phyloP scores from a whole-genome alignment of 2,329 filamentous ascomycete genomes.

The Alternaria triticimaculans region DNA sequence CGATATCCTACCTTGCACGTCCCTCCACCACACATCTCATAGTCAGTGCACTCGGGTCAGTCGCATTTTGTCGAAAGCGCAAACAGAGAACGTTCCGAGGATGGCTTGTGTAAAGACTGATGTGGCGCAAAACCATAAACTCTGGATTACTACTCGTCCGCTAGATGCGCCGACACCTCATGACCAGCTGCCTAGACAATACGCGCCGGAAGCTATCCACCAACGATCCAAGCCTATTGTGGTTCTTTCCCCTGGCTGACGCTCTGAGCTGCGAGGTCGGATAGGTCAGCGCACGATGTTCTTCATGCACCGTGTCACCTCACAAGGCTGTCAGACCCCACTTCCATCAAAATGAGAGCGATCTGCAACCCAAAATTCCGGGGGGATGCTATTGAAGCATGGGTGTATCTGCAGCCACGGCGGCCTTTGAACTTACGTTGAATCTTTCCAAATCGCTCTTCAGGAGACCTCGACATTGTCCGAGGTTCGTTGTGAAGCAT shows the following conservation, averaged over 20 bases:
- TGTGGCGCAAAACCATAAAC: neutral
- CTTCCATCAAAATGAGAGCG: conserved; percentile 5
- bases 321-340: conserved; percentile 4
- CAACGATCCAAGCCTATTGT: conserved; percentile 2
- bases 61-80: neutral
- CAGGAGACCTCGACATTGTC: conserved; percentile 14
- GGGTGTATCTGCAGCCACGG: conserved; percentile 31
- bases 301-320: neutral
- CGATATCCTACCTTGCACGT: neutral
- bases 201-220: conserved; percentile 13
- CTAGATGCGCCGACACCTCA: conserved; percentile 6
- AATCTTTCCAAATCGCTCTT: conserved; percentile 10
- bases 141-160: conserved; percentile 9
- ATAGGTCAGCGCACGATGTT: conserved; percentile 10
- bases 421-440: conserved; percentile 5
- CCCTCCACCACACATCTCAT: neutral
- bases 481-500: conserved; percentile 19
- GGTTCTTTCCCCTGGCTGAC: conserved; percentile 17
- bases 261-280: neutral
- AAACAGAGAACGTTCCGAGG: neutral
- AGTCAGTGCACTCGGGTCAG: neutral
- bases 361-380: conserved; percentile 10
- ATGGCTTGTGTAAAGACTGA: neutral
- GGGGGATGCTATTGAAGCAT: conserved; percentile 5
- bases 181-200: conserved; percentile 7